Conservation (phyloP, 1,284 basidiomycete genomes). For the Leccinum variabile region DNA sequence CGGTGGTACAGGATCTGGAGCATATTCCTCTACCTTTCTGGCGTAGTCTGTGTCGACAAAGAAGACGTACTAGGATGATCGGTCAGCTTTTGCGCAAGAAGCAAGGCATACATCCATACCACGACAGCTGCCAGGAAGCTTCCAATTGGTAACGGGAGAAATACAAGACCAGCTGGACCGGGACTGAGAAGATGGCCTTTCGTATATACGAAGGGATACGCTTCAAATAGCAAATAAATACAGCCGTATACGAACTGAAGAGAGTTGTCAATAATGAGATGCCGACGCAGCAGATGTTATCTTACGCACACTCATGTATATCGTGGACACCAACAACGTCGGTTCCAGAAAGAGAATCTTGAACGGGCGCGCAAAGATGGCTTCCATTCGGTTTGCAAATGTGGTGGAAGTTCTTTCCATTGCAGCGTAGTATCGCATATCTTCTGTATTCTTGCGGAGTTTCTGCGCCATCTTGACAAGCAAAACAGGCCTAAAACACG, state of each 20-base stretch:
- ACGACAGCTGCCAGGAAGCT: conserved; percentile 45
- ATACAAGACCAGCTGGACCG: conserved; percentile 52
- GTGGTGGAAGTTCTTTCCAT: conserved; percentile 45
- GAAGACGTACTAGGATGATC: conserved; percentile 42
- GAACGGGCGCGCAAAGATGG: conserved; percentile 61
- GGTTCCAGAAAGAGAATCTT: conserved; percentile 73
- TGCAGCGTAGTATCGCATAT: conserved; percentile 59
- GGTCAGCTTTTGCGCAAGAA: conserved; percentile 33
- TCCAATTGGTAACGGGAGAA: conserved; percentile 56
- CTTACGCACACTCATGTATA: conserved; percentile 61
- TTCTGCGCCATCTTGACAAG: conserved; percentile 47
- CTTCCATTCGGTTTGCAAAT: conserved; percentile 45
- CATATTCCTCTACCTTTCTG: conserved; percentile 43
- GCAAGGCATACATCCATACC: conserved; percentile 35
- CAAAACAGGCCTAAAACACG: conserved; percentile 48
- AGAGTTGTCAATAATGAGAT: conserved; percentile 15
- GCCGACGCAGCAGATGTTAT: conserved; percentile 18
- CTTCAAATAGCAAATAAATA: conserved; percentile 60
- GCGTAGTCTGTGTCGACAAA: conserved; percentile 58
- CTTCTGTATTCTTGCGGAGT: conserved; percentile 56
- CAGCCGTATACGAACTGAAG: conserved; percentile 61
- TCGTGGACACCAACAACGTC: conserved; percentile 70
- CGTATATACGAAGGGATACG: conserved; percentile 59
- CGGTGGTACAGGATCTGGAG: conserved; percentile 60
- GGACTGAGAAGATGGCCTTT: conserved; percentile 51